Base-by-base conservation (phyloP, 306 rosid species). In the Cyclanthera cordifolia region DNA sequence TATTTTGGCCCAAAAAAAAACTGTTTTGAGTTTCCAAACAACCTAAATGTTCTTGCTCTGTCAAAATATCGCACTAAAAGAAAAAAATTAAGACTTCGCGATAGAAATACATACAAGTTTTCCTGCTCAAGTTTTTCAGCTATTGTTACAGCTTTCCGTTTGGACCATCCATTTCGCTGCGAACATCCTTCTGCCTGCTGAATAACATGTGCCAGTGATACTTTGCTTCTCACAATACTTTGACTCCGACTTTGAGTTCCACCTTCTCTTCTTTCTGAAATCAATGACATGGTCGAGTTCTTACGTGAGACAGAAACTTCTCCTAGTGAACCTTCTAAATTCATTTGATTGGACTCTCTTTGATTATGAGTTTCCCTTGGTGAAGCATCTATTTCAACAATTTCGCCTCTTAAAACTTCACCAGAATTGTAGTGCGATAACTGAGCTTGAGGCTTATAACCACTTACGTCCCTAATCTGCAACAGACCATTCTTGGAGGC, bases 61-160 rank as follows among this genome's bases (percentile, higher is more conserved):
- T 19, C 50, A 52, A 39, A 37, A 30, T 30, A 68, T 28, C 43
- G 43, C 12, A 37, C 43, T 37, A 37, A 37, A 32, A 37, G 43
- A 37, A 7, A 37, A 7, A 37, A 37, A 8, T 0, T 28, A 58
- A 30, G 49, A 37, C 30, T 76, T 77, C 4, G 70, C 73, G 72
- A 70, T 32, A 13, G 67, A 30, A 75, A 49, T 70, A 82, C 95
- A 57, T 83, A 94, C 99, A 94, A 75, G 74, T 94, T 94, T 81
- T 94, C 99, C 73, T 88, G 96, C 82, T 90, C 99, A 16, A 94
- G 99, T 85, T 94, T 90, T 79, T 94, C 99, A 45, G 99, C 99
- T 75, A 94, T 94, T 28, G 99, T 90, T 78, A 94, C 90, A 27
- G 99, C 97, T 77, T 80, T 94, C 71, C 85, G 95, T 79, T 79